Evolutionary conservation across 805 yeast species (phyloP), one percentile per base, ranked within the genome.

Genomic region (Ogataea polymorpha): DNA sequence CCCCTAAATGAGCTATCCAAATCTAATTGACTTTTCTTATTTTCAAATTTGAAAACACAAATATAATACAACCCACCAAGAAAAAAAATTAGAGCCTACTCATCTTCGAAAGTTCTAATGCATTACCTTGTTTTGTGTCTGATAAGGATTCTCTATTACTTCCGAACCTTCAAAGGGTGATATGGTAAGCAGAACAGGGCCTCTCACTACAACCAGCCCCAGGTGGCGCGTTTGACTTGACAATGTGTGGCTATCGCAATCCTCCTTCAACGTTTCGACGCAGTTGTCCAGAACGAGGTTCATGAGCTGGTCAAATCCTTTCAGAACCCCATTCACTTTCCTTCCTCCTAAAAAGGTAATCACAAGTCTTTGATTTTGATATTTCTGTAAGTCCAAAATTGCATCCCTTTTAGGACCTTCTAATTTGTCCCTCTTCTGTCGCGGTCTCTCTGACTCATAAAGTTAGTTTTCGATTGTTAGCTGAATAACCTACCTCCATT

Each of bases 351-450:
- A 75, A 58, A 93, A 79, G 54, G 85, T 82, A 39, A 90, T 91
- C 53, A 82, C 74, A 29, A 91, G 79, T 50, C 72, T 63, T 51
- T 82, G 72, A 59, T 87, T 95, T 54, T 78, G 77, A 60, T 85
- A 86, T 56, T 79, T 83, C 47, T 81, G 77, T 45, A 93, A 70
- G 61, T 90, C 89, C 41, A 88, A 70, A 45, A 90, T 86, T 16
- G 96, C 95, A 48, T 90, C 96, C 64, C 88, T 84, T 68, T 85
- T 86, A 26, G 97, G 98, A 11, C 88, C 80, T 51, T 82, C 88
- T 50, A 71, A 58, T 44, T 63, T 51, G 27, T 51, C 53, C 28
- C 48, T 43, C 37, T 45, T 46, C 24, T 39, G 48, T 24, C 41
- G 39, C 29, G 37, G 46, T 39, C 46, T 42, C 30, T 43, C 44